Evolutionary conservation across 805 yeast genomes (phyloP), one percentile per base, ranked within the genome.

Genomic region (Yamadazyma insecticola): DNA sequence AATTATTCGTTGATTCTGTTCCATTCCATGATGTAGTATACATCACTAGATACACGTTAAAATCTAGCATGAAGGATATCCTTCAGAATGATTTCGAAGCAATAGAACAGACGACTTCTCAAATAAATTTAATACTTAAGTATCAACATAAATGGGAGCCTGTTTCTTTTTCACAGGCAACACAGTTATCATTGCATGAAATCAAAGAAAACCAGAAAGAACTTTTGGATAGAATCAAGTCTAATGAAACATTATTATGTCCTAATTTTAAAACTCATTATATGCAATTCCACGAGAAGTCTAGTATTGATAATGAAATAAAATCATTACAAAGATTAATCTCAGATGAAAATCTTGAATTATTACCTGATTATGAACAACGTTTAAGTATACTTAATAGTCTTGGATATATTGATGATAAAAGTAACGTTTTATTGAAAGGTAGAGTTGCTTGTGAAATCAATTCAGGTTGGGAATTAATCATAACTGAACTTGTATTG

Each of bases 401-500:
- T n/a, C 64, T 88, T n/a, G 85, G 76, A 10, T 92, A 83, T 51
- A 78, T 92, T 24, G 96, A 90, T 48, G 66, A 66, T 5, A 70
- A 76, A 28, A 72, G 82, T 44, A 89, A 86, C 36, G 92, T 85
- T 13, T 78, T 76, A 48, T 64, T 92, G 43, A 89, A 89, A 60
- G 97, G 97, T 20, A 68, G 97, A 39, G 95, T 34, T 6, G 95
- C 94, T 0, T 92, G 95, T 62, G 98, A 92, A 48, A 72, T 86
- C 36, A 85, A 84, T 52, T 73, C 87, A 16, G 97, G 97, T 0
- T 87, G 89, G 76, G 98, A 92, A 56, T 67, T 89, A 34, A 81
- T 83, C 2, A 54, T 92, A 8, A 90, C 98, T 0, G 98, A 92
- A 55, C 67, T 92, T 33, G 76, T 92, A 12, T 67, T 92, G 45